A percentile compares a stretch with the other conserved stretches of the same genome.
phyloP scores from a whole-genome alignment of 2,329 filamentous ascomycete genomes.

The Aspergillus eucalypticola region DNA sequence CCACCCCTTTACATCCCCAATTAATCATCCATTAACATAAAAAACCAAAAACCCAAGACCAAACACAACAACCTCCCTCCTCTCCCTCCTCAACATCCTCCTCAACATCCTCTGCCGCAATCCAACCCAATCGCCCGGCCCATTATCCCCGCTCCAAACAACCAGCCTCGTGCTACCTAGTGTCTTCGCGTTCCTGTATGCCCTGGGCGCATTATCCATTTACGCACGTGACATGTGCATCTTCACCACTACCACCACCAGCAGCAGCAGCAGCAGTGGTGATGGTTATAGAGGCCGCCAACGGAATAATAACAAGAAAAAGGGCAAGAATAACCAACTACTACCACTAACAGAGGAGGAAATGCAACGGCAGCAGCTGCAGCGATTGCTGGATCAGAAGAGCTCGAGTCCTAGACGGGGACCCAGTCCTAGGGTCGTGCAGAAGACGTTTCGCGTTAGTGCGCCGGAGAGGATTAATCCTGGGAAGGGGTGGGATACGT shows the following conservation, averaged over 20 bases:
- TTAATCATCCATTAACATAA: background rate
- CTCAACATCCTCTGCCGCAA: constrained; percentile 34
- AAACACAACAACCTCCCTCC: constrained; percentile 29
- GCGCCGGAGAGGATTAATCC: constrained; percentile 24
- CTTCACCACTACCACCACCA: background rate
- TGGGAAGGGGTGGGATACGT: constrained; percentile 24
- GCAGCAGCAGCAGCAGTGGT: too few relatives aligned
- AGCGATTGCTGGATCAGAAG: constrained; percentile 36
- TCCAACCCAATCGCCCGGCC: constrained; percentile 27
- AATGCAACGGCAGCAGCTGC: constrained; percentile 42
- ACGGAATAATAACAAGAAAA: background rate
- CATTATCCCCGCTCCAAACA: constrained; percentile 20
- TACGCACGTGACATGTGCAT: constrained; percentile 21
- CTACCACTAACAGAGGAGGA: constrained; percentile 40
- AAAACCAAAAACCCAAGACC: constrained; percentile 19
- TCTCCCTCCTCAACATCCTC: constrained; percentile 36
- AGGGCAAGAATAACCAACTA: constrained; percentile 14
- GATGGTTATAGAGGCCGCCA: too few relatives aligned
- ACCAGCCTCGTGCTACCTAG: constrained; percentile 30
- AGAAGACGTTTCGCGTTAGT: constrained; percentile 32
- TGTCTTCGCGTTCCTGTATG: constrained; percentile 31
- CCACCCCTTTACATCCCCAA: background rate
- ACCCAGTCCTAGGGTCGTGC: constrained; percentile 18
- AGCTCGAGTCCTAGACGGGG: constrained; percentile 19
- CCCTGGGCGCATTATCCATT: constrained; percentile 27